Percentiles rank a stretch among this genome's conserved stretches.
Evolutionary conservation across 1,139 yeast genomes (phyloP).

Genomic region (Kurtzmaniella quercitrusa): DNA sequence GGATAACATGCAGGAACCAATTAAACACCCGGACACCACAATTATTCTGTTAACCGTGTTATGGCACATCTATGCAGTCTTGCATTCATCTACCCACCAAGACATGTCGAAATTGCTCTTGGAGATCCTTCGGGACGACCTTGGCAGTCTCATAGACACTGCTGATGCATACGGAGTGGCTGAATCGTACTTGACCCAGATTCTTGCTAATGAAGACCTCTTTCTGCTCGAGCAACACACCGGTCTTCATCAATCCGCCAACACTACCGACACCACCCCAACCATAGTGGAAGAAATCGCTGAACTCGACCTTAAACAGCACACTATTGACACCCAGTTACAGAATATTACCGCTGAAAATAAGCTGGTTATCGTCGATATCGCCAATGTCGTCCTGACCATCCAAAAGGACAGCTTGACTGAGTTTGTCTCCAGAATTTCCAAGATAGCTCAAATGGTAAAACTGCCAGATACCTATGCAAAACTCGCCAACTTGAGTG

Average conservation of each 20-base stretch:
- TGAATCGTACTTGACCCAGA: conserved; percentile 19
- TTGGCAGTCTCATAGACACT: conserved; percentile 15
- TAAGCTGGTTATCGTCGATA: conserved; percentile 38
- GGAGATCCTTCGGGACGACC: conserved; percentile 18
- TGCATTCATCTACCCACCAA: background rate
- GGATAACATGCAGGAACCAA: no score
- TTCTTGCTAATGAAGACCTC: conserved; percentile 38
- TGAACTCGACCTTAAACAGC: conserved; percentile 34
- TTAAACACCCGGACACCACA: no score
- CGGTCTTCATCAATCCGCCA: conserved; percentile 19
- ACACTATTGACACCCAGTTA: conserved; percentile 27
- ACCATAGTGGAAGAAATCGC: conserved; percentile 40
- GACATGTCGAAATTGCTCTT: conserved; percentile 13
- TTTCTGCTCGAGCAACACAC: conserved; percentile 39
- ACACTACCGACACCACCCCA: conserved; percentile 27
- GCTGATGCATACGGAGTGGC: conserved; percentile 12
- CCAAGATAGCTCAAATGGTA: conserved; percentile 15
- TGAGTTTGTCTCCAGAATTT: conserved; percentile 21
- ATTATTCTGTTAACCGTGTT: no score
- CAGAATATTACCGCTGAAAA: conserved; percentile 33
- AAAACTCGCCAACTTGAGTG: conserved; percentile 1
- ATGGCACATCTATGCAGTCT: background rate
- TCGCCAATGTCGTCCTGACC: conserved; percentile 26
- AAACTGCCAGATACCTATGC: conserved; percentile 2
- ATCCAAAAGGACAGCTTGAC: conserved; percentile 19